phyloP scores from a whole-genome alignment of 1,139 yeast genomes.

The Pichia terricola region DNA sequence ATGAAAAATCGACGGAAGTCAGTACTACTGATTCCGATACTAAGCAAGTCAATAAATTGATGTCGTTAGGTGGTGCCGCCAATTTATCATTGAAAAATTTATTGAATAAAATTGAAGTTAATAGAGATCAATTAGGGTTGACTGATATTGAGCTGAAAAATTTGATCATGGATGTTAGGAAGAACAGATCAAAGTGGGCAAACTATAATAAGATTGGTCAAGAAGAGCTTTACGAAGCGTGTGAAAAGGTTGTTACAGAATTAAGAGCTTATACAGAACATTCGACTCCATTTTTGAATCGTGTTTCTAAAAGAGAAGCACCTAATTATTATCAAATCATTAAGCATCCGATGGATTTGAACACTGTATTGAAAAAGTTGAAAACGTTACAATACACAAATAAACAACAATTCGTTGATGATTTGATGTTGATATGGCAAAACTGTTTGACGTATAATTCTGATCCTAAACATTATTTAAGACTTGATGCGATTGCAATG shows the following conservation, averaged over 20 bases:
- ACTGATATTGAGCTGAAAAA: conserved; percentile 83
- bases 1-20: conserved; percentile 2
- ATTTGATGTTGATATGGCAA: conserved; percentile 88
- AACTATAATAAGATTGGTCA: conserved; percentile 92
- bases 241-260: conserved; percentile 89
- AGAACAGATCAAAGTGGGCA: conserved; percentile 95
- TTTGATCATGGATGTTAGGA: conserved; percentile 83
- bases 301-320: conserved; percentile 93
- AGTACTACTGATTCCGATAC: conserved; percentile 14
- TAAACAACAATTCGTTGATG: conserved; percentile 85
- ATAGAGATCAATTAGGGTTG: conserved; percentile 62
- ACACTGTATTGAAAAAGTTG: conserved; percentile 85
- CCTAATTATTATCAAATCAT: conserved; percentile 89
- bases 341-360: conserved; percentile 92
- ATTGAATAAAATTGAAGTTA: conserved; percentile 64
- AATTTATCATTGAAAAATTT: conserved; percentile 75
- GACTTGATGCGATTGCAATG: conserved; percentile 95
- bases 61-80: conserved; percentile 69
- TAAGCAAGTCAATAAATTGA: conserved; percentile 25
- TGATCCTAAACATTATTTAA: conserved; percentile 84
- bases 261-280: conserved; percentile 90
- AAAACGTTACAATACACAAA: conserved; percentile 73
- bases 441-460: conserved; percentile 90
- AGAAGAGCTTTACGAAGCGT: conserved; percentile 94
- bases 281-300: conserved; percentile 89